Evolutionary conservation across 2,329 filamentous ascomycete species (phyloP).

Genomic region (Reticulascus tulasneorum): DNA sequence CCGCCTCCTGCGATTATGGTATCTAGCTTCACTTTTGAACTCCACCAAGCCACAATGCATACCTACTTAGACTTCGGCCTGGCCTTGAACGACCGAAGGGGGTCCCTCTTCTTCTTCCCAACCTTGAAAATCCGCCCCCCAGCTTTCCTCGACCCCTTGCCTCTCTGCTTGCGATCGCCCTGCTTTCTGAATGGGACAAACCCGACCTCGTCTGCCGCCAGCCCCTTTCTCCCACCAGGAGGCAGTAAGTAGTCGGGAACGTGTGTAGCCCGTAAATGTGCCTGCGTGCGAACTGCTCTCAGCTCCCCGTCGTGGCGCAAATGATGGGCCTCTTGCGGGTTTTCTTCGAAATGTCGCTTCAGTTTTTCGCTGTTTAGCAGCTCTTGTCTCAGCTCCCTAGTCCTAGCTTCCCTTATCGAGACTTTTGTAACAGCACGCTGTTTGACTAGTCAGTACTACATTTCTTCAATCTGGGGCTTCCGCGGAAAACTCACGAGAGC

Average conservation of each 20-base stretch:
- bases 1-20: too few relatives aligned
- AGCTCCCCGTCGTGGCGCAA: conserved; percentile 88
- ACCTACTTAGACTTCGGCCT: conserved; percentile 49
- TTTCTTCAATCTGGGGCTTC: too few relatives aligned
- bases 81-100: conserved; percentile 83
- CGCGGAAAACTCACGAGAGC: too few relatives aligned
- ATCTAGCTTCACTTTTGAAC: too few relatives aligned
- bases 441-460: too few relatives aligned
- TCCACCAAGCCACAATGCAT: too few relatives aligned
- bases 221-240: conserved; percentile 57
- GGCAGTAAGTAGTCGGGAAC: conserved; percentile 93
- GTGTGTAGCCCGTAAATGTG: conserved; percentile 79
- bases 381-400: conserved; percentile 82
- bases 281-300: conserved; percentile 75
- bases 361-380: conserved; percentile 91
- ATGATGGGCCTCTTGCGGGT: conserved; percentile 82
- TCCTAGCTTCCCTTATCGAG: conserved; percentile 83
- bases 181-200: conserved; percentile 67
- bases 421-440: conserved; percentile 83
- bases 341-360: conserved; percentile 94
- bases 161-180: conserved; percentile 46
- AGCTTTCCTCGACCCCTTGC: conserved; percentile 40
- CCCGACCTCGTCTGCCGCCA: conserved; percentile 64
- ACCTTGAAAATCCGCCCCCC: conserved; percentile 38
- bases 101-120: conserved; percentile 68